Evolutionary conservation across 768 basidiomycete species (phyloP).

Genomic region (Thelephora aurantiotincta): DNA sequence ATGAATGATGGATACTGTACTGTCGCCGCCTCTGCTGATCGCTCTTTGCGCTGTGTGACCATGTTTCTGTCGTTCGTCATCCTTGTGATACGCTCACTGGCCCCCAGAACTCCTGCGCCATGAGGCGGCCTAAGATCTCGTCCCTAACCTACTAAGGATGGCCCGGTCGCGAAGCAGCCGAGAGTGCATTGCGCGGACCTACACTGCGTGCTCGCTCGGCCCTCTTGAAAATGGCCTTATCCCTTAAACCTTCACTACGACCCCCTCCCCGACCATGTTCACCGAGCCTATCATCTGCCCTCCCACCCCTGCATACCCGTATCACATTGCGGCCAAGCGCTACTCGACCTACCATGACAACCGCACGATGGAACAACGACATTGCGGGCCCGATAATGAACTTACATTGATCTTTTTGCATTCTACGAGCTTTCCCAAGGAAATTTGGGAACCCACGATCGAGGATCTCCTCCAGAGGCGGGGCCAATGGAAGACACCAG

Average conservation of each 20-base stretch:
- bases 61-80: too few relatives aligned
- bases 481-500: slow-evolving; percentile 14
- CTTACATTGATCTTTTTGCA: slow-evolving; percentile 49
- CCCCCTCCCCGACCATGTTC: not conserved
- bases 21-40: not conserved
- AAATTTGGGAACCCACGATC: slow-evolving; percentile 55
- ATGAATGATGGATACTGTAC: not conserved
- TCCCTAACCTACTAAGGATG: too few relatives aligned
- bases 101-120: too few relatives aligned
- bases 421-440: slow-evolving; percentile 64
- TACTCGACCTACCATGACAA: not conserved
- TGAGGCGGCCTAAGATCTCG: too few relatives aligned
- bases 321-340: not conserved
- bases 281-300: not conserved
- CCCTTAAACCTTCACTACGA: not conserved
- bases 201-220: too few relatives aligned
- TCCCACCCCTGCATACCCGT: not conserved
- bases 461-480: slow-evolving; percentile 27
- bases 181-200: too few relatives aligned
- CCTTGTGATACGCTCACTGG: too few relatives aligned
- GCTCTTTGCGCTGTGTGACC: too few relatives aligned
- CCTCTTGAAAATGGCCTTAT: too few relatives aligned
- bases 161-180: too few relatives aligned
- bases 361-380: not conserved
- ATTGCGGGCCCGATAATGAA: not conserved